A percentile compares a stretch with the other conserved stretches of the same genome.
Evolutionary conservation across 75 land plant genomes (phyloP).

Genomic region (Cupressus sempervirens): DNA sequence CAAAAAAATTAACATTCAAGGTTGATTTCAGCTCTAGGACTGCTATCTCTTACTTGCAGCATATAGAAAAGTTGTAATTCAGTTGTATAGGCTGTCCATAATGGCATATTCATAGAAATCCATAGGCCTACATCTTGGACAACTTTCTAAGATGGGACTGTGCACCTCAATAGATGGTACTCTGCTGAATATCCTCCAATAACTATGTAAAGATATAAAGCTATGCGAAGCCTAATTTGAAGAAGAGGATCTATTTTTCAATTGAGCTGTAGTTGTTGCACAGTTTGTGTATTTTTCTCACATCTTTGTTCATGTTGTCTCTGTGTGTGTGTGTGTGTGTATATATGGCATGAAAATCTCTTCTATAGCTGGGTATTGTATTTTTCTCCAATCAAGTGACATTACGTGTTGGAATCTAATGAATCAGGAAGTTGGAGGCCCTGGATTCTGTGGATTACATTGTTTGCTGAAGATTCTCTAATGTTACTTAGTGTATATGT

Average conservation of each 20-base stretch:
- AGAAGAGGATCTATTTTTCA: not conserved
- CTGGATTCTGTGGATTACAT: too few species aligned
- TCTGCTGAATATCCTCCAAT: not conserved
- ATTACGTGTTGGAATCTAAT: too few species aligned
- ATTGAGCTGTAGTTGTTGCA: not conserved
- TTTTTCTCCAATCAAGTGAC: too few species aligned
- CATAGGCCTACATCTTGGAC: not conserved
- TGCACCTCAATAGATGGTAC: not conserved
- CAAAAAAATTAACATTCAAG: not conserved
- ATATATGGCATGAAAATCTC: too few species aligned
- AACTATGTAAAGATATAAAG: not conserved
- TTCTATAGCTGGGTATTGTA: not conserved
- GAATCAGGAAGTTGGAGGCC: too few species aligned
- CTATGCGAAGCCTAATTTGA: not conserved
- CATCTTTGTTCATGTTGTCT: too few species aligned
- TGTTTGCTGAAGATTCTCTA: too few species aligned
- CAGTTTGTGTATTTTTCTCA: not conserved
- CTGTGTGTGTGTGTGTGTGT: too few species aligned
- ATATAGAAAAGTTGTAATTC: not conserved
- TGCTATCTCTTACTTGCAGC: not conserved
- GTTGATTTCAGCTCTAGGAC: not conserved
- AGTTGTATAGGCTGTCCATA: not conserved
- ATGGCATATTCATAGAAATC: not conserved
- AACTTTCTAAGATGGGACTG: not conserved
- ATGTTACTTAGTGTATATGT: too few species aligned